A percentile compares a stretch with the other conserved stretches of the same genome.
Conservation (phyloP, 306 rosid genomes). For the Hylodesmum podocarpum region DNA sequence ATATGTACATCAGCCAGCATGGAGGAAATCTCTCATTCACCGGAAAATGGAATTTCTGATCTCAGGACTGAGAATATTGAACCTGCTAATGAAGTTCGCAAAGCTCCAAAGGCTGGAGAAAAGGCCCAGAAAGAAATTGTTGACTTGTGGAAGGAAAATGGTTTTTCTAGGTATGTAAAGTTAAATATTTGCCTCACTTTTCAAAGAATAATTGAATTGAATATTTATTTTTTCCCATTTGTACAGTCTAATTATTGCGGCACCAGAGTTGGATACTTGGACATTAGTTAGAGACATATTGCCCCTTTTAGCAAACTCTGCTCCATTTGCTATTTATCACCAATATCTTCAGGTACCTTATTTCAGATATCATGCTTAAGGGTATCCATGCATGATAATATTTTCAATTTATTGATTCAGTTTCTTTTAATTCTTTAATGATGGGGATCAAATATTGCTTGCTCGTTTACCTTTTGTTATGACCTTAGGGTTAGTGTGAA, state of each 20-base stretch:
- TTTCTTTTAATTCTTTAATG: neutral
- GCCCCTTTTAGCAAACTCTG: constrained; percentile 83
- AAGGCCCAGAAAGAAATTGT: constrained; percentile 63
- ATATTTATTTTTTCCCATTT: neutral
- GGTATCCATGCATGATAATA: neutral
- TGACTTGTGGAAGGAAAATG: constrained; percentile 80
- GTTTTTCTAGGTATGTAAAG: constrained; percentile 72
- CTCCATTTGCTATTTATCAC: constrained; percentile 94
- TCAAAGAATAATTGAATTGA: neutral
- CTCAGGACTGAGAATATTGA: constrained; percentile 33
- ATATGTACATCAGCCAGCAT: constrained; percentile 27
- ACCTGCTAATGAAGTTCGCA: constrained; percentile 44
- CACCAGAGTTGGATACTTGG: constrained; percentile 86
- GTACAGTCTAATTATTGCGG: constrained; percentile 80
- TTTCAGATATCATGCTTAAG: neutral
- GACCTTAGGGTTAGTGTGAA: neutral
- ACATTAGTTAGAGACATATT: constrained; percentile 56
- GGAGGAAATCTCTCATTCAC: constrained; percentile 46
- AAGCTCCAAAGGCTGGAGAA: constrained; percentile 74
- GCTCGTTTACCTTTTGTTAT: neutral
- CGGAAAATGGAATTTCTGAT: constrained; percentile 46
- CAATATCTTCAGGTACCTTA: constrained; percentile 84
- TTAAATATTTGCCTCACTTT: neutral
- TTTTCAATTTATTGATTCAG: neutral
- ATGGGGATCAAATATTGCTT: neutral